Base-by-base conservation (phyloP, 306 rosid species). In the Cucumis cinereus region DNA sequence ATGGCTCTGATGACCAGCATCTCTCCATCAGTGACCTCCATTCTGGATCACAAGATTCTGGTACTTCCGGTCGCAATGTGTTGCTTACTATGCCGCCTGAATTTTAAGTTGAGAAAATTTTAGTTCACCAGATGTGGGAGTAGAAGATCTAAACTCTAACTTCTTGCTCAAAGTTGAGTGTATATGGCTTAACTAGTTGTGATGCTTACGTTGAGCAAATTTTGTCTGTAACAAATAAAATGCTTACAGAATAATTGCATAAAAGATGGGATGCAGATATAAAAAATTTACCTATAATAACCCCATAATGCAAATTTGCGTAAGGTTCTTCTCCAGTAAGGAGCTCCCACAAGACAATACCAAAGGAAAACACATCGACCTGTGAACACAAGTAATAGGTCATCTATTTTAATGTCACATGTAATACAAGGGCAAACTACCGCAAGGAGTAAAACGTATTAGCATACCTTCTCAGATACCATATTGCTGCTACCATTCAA, bases 51-150 rank as follows among this genome's bases (percentile, higher is more conserved):
- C 97, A 88, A 52, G 82, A 80, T 53, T 88, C 92, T 0, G 92
- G 97, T 66, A 93, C 71, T 41, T 76, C 84, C 17, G 97, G 97
- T 78, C 96, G 86, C 86, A 93, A 79, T 19, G 98, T 93, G 88
- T 93, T 93, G 83, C 87, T 93, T 79, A 93, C 97, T 36, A 93
- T 93, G 61, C 97, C 97, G 50, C 98, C 98, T 93, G 85, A 76
- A 82, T 79, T 67, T 49, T 45, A 12, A 67, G 45, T 56, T 30
- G 22, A 61, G 11, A 15, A 30, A 30, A 30, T 6, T 6, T 3
- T 17, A 58, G 30, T 23, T 57, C 56, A 52, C 1, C 56, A 17
- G 22, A 52, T 52, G 10, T 16, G 56, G 6, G 17, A 45, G 1
- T 45, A 1, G 6, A 45, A 45, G 52, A 45, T 45, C 52, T 9